Evolutionary conservation across 371 early-diverging fungal species (phyloP).

Genomic region (Parasitella parasitica): DNA sequence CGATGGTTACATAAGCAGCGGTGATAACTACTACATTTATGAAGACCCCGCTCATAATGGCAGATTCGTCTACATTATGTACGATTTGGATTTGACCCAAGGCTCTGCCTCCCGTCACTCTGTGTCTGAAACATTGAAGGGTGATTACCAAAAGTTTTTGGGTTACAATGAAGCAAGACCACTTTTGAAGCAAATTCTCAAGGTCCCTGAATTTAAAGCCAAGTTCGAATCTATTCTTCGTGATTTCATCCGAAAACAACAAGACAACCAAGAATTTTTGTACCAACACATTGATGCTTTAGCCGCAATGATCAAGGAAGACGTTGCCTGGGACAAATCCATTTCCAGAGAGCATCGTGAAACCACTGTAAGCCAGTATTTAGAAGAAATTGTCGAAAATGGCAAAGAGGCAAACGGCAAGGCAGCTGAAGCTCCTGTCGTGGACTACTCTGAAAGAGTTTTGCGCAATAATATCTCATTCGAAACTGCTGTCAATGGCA

Average conservation of each 20-base stretch:
- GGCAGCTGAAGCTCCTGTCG: neutral
- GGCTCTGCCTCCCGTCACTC: conserved; percentile 11
- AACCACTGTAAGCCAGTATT: neutral
- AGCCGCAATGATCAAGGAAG: conserved; percentile 19
- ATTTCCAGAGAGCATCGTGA: neutral
- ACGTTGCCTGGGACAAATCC: conserved; percentile 21
- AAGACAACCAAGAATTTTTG: neutral
- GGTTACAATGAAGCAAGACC: neutral
- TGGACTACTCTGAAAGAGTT: neutral
- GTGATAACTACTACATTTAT: conserved; percentile 35
- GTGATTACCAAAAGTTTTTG: neutral
- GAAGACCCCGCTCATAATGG: conserved; percentile 1
- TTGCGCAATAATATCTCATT: conserved; percentile 6
- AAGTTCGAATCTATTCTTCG: conserved; percentile 8
- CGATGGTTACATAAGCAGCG: conserved; percentile 30
- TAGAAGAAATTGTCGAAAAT: neutral
- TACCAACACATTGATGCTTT: conserved; percentile 17
- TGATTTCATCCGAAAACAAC: conserved; percentile 5
- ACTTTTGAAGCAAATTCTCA: conserved; percentile 4
- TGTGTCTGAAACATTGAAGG: neutral
- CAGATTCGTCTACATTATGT: conserved; percentile 10
- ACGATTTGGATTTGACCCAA: conserved; percentile 30
- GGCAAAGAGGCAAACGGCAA: neutral
- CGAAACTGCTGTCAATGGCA: conserved; percentile 14
- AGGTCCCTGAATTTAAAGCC: conserved; percentile 8